A percentile compares a stretch with the other conserved stretches of the same genome.
These are phyloP conservation scores for Keithomyces neogunnii DNA, from an alignment of 2,329 filamentous ascomycete genomes.

Conservation along the genomic window DNA sequence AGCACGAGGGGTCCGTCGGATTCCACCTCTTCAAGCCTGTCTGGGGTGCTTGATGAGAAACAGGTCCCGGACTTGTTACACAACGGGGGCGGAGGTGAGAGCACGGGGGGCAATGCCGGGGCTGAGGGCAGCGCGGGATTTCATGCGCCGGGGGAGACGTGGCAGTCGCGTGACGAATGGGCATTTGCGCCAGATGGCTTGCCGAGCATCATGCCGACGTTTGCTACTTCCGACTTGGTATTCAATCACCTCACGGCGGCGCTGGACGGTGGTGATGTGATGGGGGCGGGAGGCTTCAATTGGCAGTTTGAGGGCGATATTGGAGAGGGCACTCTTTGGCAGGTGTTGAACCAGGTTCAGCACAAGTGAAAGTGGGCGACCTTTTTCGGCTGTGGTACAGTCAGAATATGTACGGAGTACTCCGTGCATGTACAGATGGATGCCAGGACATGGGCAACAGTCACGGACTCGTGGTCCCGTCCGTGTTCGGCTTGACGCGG, in stretches of 20 bases:
- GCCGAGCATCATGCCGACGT: slow-evolving; percentile 43
- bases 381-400: no score
- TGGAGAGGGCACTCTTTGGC: slow-evolving; percentile 47
- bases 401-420: no score
- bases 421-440: no score
- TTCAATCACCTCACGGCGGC: slow-evolving; percentile 47
- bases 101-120: neutral
- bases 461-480: no score
- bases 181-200: slow-evolving; percentile 38
- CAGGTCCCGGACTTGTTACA: neutral
- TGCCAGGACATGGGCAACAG: no score
- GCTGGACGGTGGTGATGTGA: slow-evolving; percentile 16
- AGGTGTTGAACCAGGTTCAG: slow-evolving; percentile 42
- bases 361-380: slow-evolving; percentile 5
- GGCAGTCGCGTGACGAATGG: slow-evolving; percentile 21
- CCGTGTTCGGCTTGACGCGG: no score
- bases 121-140: neutral
- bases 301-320: slow-evolving; percentile 50
- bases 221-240: slow-evolving; percentile 47
- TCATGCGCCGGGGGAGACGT: neutral
- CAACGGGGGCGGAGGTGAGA: no score
- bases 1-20: slow-evolving; percentile 1
- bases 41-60: neutral
- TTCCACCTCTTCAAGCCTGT: neutral
- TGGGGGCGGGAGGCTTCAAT: slow-evolving; percentile 5